Evolutionary conservation across 140 eudicot species (phyloP).

Genomic region (Flaveria floridana): DNA sequence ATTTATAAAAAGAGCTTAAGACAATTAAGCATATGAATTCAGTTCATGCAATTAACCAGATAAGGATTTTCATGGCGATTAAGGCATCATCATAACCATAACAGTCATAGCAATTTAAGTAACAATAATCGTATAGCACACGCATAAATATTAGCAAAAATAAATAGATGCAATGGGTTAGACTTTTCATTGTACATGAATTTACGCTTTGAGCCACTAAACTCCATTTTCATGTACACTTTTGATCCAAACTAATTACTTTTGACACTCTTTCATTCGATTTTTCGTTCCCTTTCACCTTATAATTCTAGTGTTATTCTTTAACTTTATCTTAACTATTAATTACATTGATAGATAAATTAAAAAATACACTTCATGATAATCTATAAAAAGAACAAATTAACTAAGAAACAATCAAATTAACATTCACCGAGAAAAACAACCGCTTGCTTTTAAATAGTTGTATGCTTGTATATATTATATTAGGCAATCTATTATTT

Average conservation of each 20-base stretch:
- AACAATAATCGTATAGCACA: not conserved
- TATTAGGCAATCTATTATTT: too few species aligned
- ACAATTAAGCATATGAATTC: not conserved
- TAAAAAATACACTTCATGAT: not conserved
- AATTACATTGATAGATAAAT: not conserved
- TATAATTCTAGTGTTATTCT: not conserved
- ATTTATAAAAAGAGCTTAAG: not conserved
- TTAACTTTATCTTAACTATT: not conserved
- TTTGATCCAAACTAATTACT: not conserved
- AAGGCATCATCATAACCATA: not conserved
- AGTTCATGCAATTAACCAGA: too few species aligned
- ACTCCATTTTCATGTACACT: not conserved
- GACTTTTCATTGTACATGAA: not conserved
- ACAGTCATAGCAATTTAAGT: conserved; percentile 2
- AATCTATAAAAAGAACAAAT: not conserved
- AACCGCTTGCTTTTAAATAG: not conserved
- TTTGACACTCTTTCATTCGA: not conserved
- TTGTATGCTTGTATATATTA: too few species aligned
- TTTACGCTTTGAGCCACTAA: not conserved
- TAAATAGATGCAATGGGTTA: not conserved
- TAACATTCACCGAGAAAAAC: not conserved
- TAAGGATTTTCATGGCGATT: too few species aligned
- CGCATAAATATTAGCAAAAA: not conserved
- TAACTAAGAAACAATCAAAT: not conserved
- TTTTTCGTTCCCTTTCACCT: not conserved